phyloP scores from a whole-genome alignment of 169 alveolate species.

The Cryptosporidium bovis region DNA sequence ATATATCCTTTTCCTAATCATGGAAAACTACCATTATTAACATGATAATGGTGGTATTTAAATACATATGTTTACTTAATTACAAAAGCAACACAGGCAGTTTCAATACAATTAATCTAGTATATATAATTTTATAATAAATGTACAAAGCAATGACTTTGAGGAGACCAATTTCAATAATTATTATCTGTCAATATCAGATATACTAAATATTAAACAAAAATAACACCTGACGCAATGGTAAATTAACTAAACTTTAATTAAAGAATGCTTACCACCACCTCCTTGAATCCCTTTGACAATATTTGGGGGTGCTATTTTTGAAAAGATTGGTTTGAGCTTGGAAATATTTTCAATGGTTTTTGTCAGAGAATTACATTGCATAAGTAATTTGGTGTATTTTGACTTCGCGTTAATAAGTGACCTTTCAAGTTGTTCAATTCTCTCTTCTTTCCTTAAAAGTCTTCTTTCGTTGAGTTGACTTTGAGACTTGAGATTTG shows the following conservation, averaged over 20 bases:
- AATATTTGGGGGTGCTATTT: constrained; percentile 72
- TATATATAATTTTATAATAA: too few relatives aligned
- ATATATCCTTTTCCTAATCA: too few relatives aligned
- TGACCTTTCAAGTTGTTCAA: constrained; percentile 77
- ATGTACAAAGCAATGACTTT: too few relatives aligned
- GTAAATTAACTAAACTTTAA: constrained; percentile 12
- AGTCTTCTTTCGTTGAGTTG: constrained; percentile 76
- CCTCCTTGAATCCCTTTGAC: constrained; percentile 73
- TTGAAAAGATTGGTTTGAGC: constrained; percentile 52
- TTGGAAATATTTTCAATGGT: constrained; percentile 72
- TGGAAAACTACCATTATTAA: too few relatives aligned
- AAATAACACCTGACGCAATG: too few relatives aligned
- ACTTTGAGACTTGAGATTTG: constrained; percentile 74
- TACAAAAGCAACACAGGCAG: too few relatives aligned
- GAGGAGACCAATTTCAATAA: too few relatives aligned
- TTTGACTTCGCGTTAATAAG: constrained; percentile 76
- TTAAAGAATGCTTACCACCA: constrained; percentile 58
- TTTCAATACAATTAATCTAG: too few relatives aligned
- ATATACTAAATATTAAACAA: too few relatives aligned
- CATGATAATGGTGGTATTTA: too few relatives aligned
- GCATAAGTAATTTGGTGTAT: constrained; percentile 76
- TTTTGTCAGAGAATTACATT: constrained; percentile 77
- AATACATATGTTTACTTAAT: too few relatives aligned
- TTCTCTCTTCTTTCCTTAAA: constrained; percentile 78
- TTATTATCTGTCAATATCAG: too few relatives aligned